Evolutionary conservation across 2,329 filamentous ascomycete genomes (phyloP).

Genomic region (Colletotrichum destructivum): DNA sequence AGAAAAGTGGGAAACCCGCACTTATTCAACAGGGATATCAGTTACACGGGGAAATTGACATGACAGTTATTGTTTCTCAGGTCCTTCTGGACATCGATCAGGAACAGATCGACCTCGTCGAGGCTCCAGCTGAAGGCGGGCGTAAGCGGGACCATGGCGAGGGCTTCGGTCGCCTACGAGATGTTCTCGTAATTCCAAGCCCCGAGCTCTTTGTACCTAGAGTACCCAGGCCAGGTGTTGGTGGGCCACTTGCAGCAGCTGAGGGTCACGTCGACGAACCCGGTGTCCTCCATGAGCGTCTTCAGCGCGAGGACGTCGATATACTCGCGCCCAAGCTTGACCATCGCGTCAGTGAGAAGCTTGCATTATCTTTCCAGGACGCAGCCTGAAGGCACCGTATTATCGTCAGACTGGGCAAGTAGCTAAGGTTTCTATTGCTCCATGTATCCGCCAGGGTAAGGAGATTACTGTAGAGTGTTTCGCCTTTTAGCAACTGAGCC

Average conservation of each 20-base stretch:
- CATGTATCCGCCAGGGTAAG: conserved; percentile 67
- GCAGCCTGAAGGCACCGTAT: conserved; percentile 55
- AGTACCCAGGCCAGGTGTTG: conserved; percentile 67
- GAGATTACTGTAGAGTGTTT: conserved; percentile 52
- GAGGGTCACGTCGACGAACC: conserved; percentile 70
- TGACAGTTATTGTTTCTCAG: conserved; percentile 46
- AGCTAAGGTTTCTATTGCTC: conserved; percentile 66
- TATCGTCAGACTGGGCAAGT: conserved; percentile 60
- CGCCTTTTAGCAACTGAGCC: no score
- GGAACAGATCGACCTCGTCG: conserved; percentile 48
- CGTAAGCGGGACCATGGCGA: conserved; percentile 54
- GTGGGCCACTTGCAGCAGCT: conserved; percentile 67
- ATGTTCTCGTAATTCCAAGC: conserved; percentile 50
- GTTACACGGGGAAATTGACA: conserved; percentile 44
- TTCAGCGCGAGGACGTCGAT: conserved; percentile 46
- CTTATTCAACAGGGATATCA: not conserved
- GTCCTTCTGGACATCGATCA: conserved; percentile 44
- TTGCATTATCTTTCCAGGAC: conserved; percentile 45
- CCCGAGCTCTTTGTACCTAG: conserved; percentile 58
- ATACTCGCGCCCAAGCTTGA: not conserved
- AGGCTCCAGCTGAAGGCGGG: conserved; percentile 52
- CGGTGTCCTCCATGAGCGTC: conserved; percentile 56
- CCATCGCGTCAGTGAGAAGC: conserved; percentile 44
- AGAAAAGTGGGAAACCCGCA: not conserved
- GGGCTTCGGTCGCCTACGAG: conserved; percentile 50